phyloP scores from a whole-genome alignment of 768 basidiomycete species.

The Serendipita sp. region DNA sequence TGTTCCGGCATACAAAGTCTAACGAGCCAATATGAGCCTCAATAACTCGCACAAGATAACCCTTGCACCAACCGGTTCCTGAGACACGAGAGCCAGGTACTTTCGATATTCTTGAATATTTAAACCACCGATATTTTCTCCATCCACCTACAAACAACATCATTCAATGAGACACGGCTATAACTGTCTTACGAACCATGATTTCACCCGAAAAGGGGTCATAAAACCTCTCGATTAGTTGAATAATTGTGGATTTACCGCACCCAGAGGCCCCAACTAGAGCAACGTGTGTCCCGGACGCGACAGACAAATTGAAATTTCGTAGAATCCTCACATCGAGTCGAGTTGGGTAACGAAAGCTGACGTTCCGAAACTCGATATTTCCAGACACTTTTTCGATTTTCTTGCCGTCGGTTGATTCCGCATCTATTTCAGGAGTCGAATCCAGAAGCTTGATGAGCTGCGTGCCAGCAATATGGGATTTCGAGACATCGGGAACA shows the following conservation, averaged over 20 bases:
- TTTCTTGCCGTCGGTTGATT: slow-evolving; percentile 45
- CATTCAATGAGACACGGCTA: too few relatives aligned
- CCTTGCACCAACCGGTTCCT: slow-evolving; percentile 37
- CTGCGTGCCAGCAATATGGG: slow-evolving; percentile 57
- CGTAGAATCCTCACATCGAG: slow-evolving; percentile 72
- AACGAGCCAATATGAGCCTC: background rate
- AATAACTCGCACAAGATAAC: background rate
- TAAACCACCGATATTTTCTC: slow-evolving; percentile 53
- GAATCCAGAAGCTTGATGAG: slow-evolving; percentile 66
- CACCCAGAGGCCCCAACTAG: slow-evolving; percentile 69
- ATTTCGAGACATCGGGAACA: slow-evolving; percentile 79
- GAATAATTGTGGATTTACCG: slow-evolving; percentile 76
- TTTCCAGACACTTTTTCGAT: slow-evolving; percentile 38
- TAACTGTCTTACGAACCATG: slow-evolving; percentile 19
- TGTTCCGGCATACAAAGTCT: slow-evolving; percentile 77
- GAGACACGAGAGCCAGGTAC: slow-evolving; percentile 78
- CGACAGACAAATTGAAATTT: slow-evolving; percentile 50
- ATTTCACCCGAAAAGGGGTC: slow-evolving; percentile 59
- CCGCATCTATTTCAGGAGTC: slow-evolving; percentile 62
- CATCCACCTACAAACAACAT: slow-evolving; percentile 28
- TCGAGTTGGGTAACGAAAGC: slow-evolving; percentile 83
- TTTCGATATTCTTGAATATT: slow-evolving; percentile 81
- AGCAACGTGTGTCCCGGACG: slow-evolving; percentile 67
- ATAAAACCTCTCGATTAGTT: slow-evolving; percentile 72
- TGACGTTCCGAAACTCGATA: slow-evolving; percentile 61